A percentile compares a stretch with the other conserved stretches of the same genome.
phyloP scores from a whole-genome alignment of 2,329 filamentous ascomycete species.

The Coleophoma cylindrospora region DNA sequence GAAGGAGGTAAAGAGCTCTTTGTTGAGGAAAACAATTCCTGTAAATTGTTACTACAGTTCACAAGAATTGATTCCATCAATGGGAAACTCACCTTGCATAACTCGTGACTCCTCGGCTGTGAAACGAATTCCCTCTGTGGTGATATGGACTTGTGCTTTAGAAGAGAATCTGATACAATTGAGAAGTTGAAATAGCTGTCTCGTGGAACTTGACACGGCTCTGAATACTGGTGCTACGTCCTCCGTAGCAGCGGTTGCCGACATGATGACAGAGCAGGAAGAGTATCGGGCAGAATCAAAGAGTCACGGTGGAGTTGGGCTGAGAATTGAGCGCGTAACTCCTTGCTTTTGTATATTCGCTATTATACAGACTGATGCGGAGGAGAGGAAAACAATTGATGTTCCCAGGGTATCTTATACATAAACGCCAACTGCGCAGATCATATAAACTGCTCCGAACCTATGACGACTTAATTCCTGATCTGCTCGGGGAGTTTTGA shows the following conservation, averaged over 20 bases:
- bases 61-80: background rate
- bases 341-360: constrained; percentile 23
- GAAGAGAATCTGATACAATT: constrained; percentile 52
- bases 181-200: constrained; percentile 63
- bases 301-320: constrained; percentile 1
- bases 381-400: constrained; percentile 11
- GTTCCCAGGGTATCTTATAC: constrained; percentile 48
- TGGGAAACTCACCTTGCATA: constrained; percentile 70
- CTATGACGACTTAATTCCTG: constrained; percentile 38
- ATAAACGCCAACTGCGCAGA: constrained; percentile 98
- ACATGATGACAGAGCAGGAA: constrained; percentile 18
- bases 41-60: constrained; percentile 12
- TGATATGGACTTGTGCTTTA: constrained; percentile 67
- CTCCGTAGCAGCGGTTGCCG: constrained; percentile 16
- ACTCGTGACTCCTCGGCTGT: constrained; percentile 83
- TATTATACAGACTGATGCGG: constrained; percentile 25
- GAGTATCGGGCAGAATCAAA: background rate
- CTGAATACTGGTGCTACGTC: constrained; percentile 54
- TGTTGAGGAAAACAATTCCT: constrained; percentile 82
- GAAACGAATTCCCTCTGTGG: constrained; percentile 79
- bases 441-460: constrained; percentile 95
- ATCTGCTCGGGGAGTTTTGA: constrained; percentile 8
- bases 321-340: constrained; percentile 7
- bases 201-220: constrained; percentile 72
- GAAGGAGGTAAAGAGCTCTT: constrained; percentile 83